Base-by-base conservation (phyloP, 2,329 filamentous ascomycete species). In the Davidsoniella virescens region DNA sequence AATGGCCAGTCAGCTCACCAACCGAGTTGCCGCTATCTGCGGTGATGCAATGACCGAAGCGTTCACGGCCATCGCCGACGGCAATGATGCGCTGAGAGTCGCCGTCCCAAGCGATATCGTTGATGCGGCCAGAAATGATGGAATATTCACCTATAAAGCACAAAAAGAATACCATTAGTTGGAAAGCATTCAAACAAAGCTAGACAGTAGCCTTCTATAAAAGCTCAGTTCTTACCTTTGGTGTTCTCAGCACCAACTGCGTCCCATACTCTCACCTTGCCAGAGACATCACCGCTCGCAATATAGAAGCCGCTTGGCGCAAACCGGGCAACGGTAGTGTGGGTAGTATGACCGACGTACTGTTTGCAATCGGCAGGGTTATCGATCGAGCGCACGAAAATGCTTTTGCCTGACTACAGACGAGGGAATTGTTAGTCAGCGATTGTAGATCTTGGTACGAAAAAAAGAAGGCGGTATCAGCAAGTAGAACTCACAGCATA, bases 31-130 rank as follows among this genome's bases (percentile, higher is more conserved):
- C 92, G 61, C 86, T 93, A 66, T 96, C 92, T 57, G 85, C 86
- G 25, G 87, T 95, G 62, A 96, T 87, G 69, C 87, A 94, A 64
- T 90, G 85, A 12, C 90, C 90, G 63, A 87, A 95, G 51, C 87
- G 78, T 68, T 96, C 87, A 61, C 90, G 88, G 47, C 92, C 92
- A 59, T 96, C 85, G 42, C 92, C 92, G 4, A 98, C 90, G 3
- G 90, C 92, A 60, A 96, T 95, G 61, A 98, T 82, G 46, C 92
- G 82, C 69, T 95, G 88, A 54, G 85, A 94, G 66, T 98, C 92
- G 52, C 88, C 90, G 60, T 96, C 92, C 88, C 92, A 98, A 1
- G 87, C 90, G 56, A 98, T 78, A 63, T 98, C 92, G 63, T 94
- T 94, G 67, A 98, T 90, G 49, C 86, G 82, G 10, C 92, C 92